These are phyloP conservation scores for Malus hybrid DNA, from an alignment of 331 rosid species.

Conservation along the genomic window DNA sequence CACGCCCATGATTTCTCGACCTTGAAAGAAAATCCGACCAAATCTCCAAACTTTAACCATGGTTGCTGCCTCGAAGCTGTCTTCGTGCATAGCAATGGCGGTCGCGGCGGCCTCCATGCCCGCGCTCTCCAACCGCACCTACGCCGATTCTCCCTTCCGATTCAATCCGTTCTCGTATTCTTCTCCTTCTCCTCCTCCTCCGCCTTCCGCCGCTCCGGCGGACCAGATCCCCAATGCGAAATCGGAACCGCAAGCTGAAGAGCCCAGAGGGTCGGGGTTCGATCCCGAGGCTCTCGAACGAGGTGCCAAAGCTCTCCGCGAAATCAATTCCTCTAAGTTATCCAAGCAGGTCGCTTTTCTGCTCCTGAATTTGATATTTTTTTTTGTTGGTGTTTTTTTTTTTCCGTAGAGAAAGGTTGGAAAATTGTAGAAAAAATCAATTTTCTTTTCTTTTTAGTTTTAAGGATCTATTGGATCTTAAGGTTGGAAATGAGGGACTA, in stretches of 20 bases:
- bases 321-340: constrained; percentile 59
- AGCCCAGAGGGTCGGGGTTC: constrained; percentile 67
- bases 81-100: constrained; percentile 55
- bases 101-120: constrained; percentile 61
- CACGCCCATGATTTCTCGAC: background rate
- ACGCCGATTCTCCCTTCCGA: constrained; percentile 61
- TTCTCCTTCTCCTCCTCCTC: constrained; percentile 42
- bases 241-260: constrained; percentile 52
- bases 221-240: constrained; percentile 35
- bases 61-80: constrained; percentile 59
- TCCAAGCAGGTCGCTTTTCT: constrained; percentile 52
- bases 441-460: background rate
- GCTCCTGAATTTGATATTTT: background rate
- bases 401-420: background rate
- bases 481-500: background rate
- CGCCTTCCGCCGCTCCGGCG: constrained; percentile 16
- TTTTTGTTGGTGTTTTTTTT: background rate
- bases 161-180: constrained; percentile 48
- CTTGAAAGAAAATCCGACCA: background rate
- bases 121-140: constrained; percentile 39
- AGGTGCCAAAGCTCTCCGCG: constrained; percentile 87
- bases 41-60: constrained; percentile 23
- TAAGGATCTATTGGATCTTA: background rate
- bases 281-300: constrained; percentile 82
- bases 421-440: background rate